These are phyloP conservation scores for Trichosporon coremiiforme DNA, from an alignment of 1,284 basidiomycete genomes.

Conservation along the genomic window DNA sequence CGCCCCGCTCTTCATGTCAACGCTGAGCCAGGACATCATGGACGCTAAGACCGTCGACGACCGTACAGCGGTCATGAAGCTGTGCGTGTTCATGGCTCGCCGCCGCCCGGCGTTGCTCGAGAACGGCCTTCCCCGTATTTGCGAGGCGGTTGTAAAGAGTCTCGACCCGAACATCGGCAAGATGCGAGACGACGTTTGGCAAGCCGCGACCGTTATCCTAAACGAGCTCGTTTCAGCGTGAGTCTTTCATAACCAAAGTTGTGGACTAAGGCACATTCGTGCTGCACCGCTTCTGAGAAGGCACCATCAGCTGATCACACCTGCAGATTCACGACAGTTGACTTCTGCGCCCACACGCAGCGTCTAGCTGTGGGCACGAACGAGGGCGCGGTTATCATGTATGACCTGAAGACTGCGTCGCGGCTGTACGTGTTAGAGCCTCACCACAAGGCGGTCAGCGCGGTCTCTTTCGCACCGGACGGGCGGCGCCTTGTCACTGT, in stretches of 20 bases:
- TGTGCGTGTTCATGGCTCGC: constrained; percentile 90
- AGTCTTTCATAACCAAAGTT: constrained; percentile 46
- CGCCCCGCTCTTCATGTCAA: constrained; percentile 92
- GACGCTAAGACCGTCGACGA: constrained; percentile 76
- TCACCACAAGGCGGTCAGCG: constrained; percentile 75
- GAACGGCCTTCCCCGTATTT: constrained; percentile 79
- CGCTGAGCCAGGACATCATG: constrained; percentile 85
- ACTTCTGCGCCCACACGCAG: constrained; percentile 83
- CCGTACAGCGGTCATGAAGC: constrained; percentile 84
- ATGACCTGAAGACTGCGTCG: constrained; percentile 94
- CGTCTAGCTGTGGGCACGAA: constrained; percentile 89
- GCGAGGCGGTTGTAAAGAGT: constrained; percentile 95
- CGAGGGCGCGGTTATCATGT: constrained; percentile 91
- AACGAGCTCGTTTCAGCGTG: constrained; percentile 86
- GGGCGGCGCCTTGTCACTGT: constrained; percentile 85
- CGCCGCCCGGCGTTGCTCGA: constrained; percentile 88
- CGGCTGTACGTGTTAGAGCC: constrained; percentile 92
- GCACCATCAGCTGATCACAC: background rate
- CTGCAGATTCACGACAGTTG: constrained; percentile 81
- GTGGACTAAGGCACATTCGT: background rate
- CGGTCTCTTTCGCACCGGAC: constrained; percentile 88
- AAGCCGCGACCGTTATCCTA: constrained; percentile 89
- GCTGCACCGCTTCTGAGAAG: background rate
- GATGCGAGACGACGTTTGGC: constrained; percentile 81
- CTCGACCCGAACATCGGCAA: constrained; percentile 85